phyloP scores from a whole-genome alignment of 495 filamentous ascomycete species.

The Talaromyces liani region DNA sequence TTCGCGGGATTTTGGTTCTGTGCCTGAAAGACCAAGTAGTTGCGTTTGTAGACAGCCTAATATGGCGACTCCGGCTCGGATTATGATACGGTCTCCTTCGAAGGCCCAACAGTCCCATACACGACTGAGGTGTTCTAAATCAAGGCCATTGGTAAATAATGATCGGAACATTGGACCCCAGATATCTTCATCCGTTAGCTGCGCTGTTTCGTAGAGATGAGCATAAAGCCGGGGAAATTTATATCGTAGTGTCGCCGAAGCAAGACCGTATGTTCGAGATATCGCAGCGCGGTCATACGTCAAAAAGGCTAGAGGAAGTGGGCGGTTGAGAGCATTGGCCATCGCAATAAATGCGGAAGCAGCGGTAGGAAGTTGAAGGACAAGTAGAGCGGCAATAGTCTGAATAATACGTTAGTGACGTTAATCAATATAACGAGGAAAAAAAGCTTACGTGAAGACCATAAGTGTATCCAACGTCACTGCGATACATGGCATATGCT shows the following conservation, averaged over 20 bases:
- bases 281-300: slow-evolving; percentile 68
- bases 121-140: slow-evolving; percentile 68
- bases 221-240: slow-evolving; percentile 64
- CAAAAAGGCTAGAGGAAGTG: slow-evolving; percentile 81
- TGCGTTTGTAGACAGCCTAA: slow-evolving; percentile 55
- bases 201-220: slow-evolving; percentile 53
- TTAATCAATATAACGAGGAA: neutral
- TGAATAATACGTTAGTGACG: slow-evolving; percentile 24
- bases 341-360: slow-evolving; percentile 72
- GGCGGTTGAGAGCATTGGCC: slow-evolving; percentile 82
- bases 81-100: slow-evolving; percentile 76
- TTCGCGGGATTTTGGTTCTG: slow-evolving; percentile 31
- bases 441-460: slow-evolving; percentile 65
- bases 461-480: slow-evolving; percentile 83
- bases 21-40: slow-evolving; percentile 47
- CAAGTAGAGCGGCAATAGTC: slow-evolving; percentile 79
- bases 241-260: slow-evolving; percentile 60
- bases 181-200: slow-evolving; percentile 37
- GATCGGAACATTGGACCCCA: slow-evolving; percentile 53
- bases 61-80: slow-evolving; percentile 70
- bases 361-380: slow-evolving; percentile 70
- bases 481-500: slow-evolving; percentile 90
- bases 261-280: slow-evolving; percentile 60
- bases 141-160: slow-evolving; percentile 48
- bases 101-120: slow-evolving; percentile 95